These are phyloP conservation scores for Arachnopeziza araneosa DNA, from an alignment of 2,329 filamentous ascomycete species.

Conservation along the genomic window DNA sequence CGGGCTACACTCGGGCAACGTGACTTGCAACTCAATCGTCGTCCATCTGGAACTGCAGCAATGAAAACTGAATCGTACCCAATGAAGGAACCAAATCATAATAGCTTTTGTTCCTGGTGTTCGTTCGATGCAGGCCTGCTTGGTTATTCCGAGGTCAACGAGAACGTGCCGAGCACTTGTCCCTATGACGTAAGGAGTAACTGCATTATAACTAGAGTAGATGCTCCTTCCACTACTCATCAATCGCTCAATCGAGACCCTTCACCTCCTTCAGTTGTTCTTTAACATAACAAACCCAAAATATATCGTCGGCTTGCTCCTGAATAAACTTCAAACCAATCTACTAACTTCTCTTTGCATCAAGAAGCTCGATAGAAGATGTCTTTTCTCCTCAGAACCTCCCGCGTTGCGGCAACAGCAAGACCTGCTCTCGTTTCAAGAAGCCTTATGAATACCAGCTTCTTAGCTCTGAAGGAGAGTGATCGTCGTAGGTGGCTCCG, in stretches of 20 bases:
- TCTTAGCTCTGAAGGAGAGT: slow-evolving; percentile 26
- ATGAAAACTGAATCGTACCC: background rate
- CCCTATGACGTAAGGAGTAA: background rate
- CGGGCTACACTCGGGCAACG: background rate
- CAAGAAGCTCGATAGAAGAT: slow-evolving; percentile 20
- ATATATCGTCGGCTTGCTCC: background rate
- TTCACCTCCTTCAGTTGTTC: background rate
- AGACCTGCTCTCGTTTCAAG: slow-evolving; percentile 8
- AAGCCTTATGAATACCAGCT: slow-evolving; percentile 16
- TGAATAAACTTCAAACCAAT: background rate
- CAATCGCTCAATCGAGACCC: background rate
- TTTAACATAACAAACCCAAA: background rate
- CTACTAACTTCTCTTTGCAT: background rate
- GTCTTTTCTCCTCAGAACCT: slow-evolving; percentile 25
- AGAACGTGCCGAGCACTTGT: background rate
- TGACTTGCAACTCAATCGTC: background rate
- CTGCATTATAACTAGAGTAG: background rate
- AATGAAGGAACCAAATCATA: background rate
- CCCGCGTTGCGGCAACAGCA: slow-evolving; percentile 4
- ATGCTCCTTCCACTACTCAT: background rate
- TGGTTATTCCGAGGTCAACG: background rate
- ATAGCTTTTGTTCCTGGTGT: background rate
- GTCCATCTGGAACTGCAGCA: too few species aligned
- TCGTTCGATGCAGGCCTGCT: background rate
- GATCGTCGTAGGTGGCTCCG: slow-evolving; percentile 24